Evolutionary conservation across 2,329 filamentous ascomycete genomes (phyloP).

Genomic region (Penicillium janthinellum): DNA sequence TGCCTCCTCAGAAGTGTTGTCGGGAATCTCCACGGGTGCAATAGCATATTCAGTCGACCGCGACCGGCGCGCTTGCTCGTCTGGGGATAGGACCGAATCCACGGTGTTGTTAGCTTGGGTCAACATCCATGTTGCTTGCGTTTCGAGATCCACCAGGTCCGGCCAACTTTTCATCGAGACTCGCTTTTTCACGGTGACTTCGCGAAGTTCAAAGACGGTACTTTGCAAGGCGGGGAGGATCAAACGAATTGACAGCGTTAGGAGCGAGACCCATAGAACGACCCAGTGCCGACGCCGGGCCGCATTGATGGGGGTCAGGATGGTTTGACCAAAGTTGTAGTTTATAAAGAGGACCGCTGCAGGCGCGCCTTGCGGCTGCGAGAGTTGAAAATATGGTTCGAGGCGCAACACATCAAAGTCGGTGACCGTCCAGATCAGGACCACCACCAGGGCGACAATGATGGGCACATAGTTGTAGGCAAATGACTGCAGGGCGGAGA

Average conservation of each 20-base stretch:
- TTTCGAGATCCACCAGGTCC: slow-evolving; percentile 28
- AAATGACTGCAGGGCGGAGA: slow-evolving; percentile 33
- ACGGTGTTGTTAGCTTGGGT: slow-evolving; percentile 30
- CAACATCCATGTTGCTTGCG: slow-evolving; percentile 35
- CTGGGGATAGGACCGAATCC: slow-evolving; percentile 25
- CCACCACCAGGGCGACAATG: slow-evolving; percentile 49
- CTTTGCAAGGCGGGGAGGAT: slow-evolving; percentile 38
- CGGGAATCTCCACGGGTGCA: slow-evolving; percentile 36
- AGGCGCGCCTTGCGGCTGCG: slow-evolving; percentile 35
- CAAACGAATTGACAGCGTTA: slow-evolving; percentile 36
- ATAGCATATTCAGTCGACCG: slow-evolving; percentile 35
- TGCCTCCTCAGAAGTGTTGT: slow-evolving; percentile 21
- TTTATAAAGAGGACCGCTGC: slow-evolving; percentile 40
- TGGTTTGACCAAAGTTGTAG: slow-evolving; percentile 41
- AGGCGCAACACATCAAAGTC: slow-evolving; percentile 54
- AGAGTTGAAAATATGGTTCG: slow-evolving; percentile 51
- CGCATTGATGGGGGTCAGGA: slow-evolving; percentile 37
- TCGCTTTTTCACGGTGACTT: slow-evolving; percentile 26
- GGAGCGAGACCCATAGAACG: slow-evolving; percentile 34
- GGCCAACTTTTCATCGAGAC: slow-evolving; percentile 34
- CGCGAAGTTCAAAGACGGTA: slow-evolving; percentile 35
- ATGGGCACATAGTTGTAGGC: slow-evolving; percentile 46
- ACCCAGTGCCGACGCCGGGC: slow-evolving; percentile 36
- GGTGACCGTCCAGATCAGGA: slow-evolving; percentile 52
- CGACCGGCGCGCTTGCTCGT: slow-evolving; percentile 23